Percentiles rank a stretch among this genome's conserved stretches.
Conservation (phyloP, 257 asterid species). For the Mentha longifolia region DNA sequence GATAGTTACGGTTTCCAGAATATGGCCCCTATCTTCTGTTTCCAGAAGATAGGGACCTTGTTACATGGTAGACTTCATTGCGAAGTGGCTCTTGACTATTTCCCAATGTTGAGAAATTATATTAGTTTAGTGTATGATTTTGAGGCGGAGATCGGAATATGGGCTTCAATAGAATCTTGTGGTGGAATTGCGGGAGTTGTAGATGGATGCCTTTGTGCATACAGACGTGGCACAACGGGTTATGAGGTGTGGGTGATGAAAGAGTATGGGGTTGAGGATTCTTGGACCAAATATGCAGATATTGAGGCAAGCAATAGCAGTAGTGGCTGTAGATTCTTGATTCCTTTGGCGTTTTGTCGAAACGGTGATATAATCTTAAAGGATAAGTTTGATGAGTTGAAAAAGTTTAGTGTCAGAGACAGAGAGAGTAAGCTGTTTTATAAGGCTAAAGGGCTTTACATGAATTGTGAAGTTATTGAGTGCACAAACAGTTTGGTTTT, state of each 20-base stretch:
- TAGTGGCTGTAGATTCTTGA: too few relatives aligned
- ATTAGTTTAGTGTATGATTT: background rate
- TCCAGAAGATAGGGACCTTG: background rate
- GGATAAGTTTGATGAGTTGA: background rate
- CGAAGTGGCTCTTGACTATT: too few relatives aligned
- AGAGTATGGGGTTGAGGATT: background rate
- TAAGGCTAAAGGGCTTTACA: background rate
- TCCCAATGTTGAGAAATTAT: too few relatives aligned
- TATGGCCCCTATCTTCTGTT: too few relatives aligned
- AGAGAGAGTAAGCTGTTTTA: background rate
- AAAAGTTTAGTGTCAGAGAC: background rate
- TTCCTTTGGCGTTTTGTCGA: background rate
- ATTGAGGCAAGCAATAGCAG: background rate
- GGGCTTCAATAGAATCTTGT: too few relatives aligned
- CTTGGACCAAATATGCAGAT: background rate
- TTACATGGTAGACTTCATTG: background rate
- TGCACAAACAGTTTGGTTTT: background rate
- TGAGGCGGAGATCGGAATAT: background rate
- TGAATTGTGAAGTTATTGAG: background rate
- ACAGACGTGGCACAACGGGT: too few relatives aligned
- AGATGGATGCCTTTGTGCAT: background rate
- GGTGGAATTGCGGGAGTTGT: background rate
- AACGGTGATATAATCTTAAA: background rate
- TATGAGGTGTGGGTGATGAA: background rate
- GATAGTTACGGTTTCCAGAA: too few relatives aligned